Evolutionary conservation across 768 basidiomycete species (phyloP), one percentile per base, ranked within the genome.

Genomic region (Cystobasidium onofrii): DNA sequence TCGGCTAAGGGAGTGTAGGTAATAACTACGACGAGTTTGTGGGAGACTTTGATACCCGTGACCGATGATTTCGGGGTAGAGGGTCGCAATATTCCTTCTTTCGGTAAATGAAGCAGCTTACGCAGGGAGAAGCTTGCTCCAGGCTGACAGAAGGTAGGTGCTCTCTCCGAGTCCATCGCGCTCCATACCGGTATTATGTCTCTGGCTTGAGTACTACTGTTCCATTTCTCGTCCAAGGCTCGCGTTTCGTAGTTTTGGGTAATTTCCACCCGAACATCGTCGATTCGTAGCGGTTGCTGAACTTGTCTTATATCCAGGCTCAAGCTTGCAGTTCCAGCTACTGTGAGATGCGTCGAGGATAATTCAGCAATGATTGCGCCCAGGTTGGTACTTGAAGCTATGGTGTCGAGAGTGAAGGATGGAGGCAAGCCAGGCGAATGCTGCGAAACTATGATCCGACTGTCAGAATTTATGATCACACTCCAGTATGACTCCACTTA

Each of bases 41-140:
- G 63, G 20, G 36, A 25, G 17, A 64, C 63, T 46, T 46, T 64
- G 63, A 64, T 64, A 6, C 63, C 63, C 23, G 63, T 64, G 17
- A 64, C 17, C 13, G 33, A 64, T 2, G 63, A 9, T 27, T 46
- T 64, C 34, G 63, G 63, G 10, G 63, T 39, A 3, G 6, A 6
- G 3, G 63, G 63, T 41, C 63, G 29, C 63, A 64, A 64, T 13
- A 31, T 2, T 27, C 31, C 39, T 36, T 64, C 63, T 27, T 39
- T 46, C 7, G 63, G 63, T 46, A 64, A 46, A 10, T 43, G 63
- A 27, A 64, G 36, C n/a, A 17, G 63, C 7, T 27, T 39, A 1
- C 25, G 6, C 2, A 64, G 4, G 25, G 15, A 18, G 33, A 39
- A 41, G 27, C 63, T 64, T 23, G 34, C 31, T 64, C 43, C 63